A percentile compares a stretch with the other conserved stretches of the same genome.
These are phyloP conservation scores for Irpex sp. DNA, from an alignment of 1,284 basidiomycete species.

Conservation along the genomic window DNA sequence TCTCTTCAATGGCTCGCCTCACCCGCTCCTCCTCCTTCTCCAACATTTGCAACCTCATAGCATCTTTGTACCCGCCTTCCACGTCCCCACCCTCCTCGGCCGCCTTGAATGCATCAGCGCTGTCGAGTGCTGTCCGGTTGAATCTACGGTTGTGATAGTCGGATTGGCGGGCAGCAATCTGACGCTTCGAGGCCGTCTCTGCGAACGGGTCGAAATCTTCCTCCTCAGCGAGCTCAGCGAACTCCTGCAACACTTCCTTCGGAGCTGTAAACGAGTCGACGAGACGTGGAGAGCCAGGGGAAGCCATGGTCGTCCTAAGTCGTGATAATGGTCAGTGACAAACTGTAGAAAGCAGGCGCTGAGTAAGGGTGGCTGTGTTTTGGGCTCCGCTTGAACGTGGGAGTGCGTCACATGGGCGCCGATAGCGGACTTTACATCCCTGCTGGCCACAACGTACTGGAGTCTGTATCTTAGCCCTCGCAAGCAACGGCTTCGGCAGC, in stretches of 20 bases:
- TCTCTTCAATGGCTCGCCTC: slow-evolving; percentile 82
- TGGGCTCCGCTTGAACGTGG: neutral
- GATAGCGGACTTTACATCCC: neutral
- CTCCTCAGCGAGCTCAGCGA: slow-evolving; percentile 88
- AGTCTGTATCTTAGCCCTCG: neutral
- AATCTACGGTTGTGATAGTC: slow-evolving; percentile 97
- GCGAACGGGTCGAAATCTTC: slow-evolving; percentile 92
- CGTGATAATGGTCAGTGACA: slow-evolving; percentile 11
- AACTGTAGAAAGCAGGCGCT: slow-evolving; percentile 7
- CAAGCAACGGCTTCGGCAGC: neutral
- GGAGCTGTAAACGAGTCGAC: slow-evolving; percentile 89
- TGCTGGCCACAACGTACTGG: too few species aligned
- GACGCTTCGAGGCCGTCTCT: slow-evolving; percentile 87
- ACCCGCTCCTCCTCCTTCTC: slow-evolving; percentile 94
- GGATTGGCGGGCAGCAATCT: slow-evolving; percentile 91
- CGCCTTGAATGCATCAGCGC: slow-evolving; percentile 74
- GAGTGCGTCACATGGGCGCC: neutral
- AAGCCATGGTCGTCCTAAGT: slow-evolving; percentile 28
- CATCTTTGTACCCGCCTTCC: slow-evolving; percentile 93
- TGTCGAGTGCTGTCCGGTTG: slow-evolving; percentile 74
- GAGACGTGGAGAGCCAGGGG: slow-evolving; percentile 38
- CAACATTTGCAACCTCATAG: slow-evolving; percentile 89
- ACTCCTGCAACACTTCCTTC: slow-evolving; percentile 93
- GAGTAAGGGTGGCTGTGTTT: slow-evolving; percentile 8
- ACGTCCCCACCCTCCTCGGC: slow-evolving; percentile 60